phyloP scores from a whole-genome alignment of 2,329 filamentous ascomycete genomes.

The Aureobasidium lini region DNA sequence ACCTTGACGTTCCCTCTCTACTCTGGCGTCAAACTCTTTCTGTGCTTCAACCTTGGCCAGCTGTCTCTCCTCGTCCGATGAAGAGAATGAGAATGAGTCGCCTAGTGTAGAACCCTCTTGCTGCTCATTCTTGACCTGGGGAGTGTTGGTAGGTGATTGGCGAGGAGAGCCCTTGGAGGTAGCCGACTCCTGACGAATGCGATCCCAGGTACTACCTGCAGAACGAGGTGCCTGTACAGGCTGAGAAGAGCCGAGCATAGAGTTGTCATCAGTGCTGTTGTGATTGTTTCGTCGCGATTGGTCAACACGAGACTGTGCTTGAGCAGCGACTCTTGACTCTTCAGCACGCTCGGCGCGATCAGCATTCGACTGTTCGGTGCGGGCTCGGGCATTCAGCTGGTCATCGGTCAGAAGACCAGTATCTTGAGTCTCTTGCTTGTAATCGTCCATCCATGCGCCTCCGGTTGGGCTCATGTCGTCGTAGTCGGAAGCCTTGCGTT shows the following conservation, averaged over 20 bases:
- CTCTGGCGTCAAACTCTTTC: slow-evolving; percentile 41
- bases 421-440: slow-evolving; percentile 21
- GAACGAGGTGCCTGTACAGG: not conserved
- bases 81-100: slow-evolving; percentile 40
- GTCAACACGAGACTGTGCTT: not conserved
- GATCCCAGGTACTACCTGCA: slow-evolving; percentile 37
- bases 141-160: not conserved
- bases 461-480: slow-evolving; percentile 37
- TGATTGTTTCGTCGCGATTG: slow-evolving; percentile 16
- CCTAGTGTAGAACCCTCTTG: slow-evolving; percentile 27
- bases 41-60: slow-evolving; percentile 40
- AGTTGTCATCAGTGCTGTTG: not conserved
- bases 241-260: not conserved
- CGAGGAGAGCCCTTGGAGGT: not conserved
- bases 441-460: slow-evolving; percentile 26
- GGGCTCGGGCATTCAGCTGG: slow-evolving; percentile 20
- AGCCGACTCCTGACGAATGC: slow-evolving; percentile 28
- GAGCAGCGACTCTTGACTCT: not conserved
- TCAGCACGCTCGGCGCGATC: not conserved
- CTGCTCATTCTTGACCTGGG: slow-evolving; percentile 20
- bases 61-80: slow-evolving; percentile 36
- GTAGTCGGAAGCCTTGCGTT: slow-evolving; percentile 9
- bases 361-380: slow-evolving; percentile 14
- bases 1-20: slow-evolving; percentile 43
- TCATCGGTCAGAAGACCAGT: slow-evolving; percentile 26